Base-by-base conservation (phyloP, 805 yeast genomes). In the Candida takata region DNA sequence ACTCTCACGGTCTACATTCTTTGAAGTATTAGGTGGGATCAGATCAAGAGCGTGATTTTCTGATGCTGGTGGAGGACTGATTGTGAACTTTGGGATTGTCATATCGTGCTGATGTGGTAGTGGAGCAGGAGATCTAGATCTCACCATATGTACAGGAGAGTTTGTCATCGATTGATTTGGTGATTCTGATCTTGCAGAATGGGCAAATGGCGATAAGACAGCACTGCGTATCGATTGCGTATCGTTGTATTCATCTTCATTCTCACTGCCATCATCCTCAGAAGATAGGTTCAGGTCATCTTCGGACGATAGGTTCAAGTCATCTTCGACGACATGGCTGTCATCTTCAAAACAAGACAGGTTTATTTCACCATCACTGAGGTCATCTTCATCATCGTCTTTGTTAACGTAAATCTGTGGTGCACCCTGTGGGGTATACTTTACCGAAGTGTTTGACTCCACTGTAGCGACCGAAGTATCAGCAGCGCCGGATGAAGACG, bases 151-250 rank as follows among this genome's bases (percentile, higher is more conserved):
- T 11, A 11, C 27, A 14, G 33, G 33, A 15, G 27, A 30, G 12
- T 10, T 12, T 9, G 12, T n/a, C 27, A 30, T n/a, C n/a, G 33
- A 28, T 6, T 28, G 13, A 28, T 8, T 28, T 29, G 32, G 32
- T 21, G 32, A 29, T 19, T 24, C 14, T 15, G 27, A 21, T 23
- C 13, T 3, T 8, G n/a, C 16, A 19, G 25, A 24, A 12, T 35
- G 16, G 8, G 36, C 31, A 16, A 34, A 26, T 28, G 47, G 44
- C 4, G 47, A 42, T 8, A 42, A 33, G 6, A 47, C 35, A 12
- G 39, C 37, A 36, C 49, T 44, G 23, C 38, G 35, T 29, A 47
- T 37, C 1, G 53, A 44, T 21, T 45, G 48, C 16, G 29, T 38
- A 21, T 45, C 50, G 7, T 42, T 41, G 4, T 31, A 18, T 16